Evolutionary conservation across 2,329 filamentous ascomycete genomes (phyloP).

Genomic region (Trichoderma hamatum): DNA sequence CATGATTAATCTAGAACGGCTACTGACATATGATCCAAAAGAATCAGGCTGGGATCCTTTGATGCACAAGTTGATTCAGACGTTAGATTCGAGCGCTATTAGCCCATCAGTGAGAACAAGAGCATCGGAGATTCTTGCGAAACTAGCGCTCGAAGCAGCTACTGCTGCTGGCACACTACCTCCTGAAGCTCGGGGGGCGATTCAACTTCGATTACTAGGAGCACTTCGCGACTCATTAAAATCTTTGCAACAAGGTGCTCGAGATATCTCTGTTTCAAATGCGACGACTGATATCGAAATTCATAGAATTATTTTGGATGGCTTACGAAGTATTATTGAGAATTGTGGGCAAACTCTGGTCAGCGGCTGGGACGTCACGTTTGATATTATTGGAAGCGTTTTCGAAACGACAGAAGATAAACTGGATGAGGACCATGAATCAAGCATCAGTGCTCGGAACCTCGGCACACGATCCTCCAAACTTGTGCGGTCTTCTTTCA

Average conservation of each 20-base stretch:
- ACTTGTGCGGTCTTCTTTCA: constrained; percentile 84
- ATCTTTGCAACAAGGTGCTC: constrained; percentile 56
- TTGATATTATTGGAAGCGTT: constrained; percentile 81
- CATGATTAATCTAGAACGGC: constrained; percentile 72
- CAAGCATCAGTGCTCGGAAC: constrained; percentile 37
- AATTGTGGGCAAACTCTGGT: constrained; percentile 83
- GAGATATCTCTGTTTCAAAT: constrained; percentile 58
- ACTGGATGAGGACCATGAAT: constrained; percentile 43
- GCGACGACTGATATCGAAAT: constrained; percentile 74
- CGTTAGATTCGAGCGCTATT: constrained; percentile 51
- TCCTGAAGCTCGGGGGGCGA: constrained; percentile 55
- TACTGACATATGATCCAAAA: constrained; percentile 67
- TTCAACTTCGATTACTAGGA: constrained; percentile 73
- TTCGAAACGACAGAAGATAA: constrained; percentile 57
- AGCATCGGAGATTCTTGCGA: constrained; percentile 67
- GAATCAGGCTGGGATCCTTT: constrained; percentile 78
- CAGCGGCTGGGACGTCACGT: constrained; percentile 82
- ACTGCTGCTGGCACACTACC: constrained; percentile 57
- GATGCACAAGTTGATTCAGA: constrained; percentile 55
- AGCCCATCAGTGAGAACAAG: constrained; percentile 58
- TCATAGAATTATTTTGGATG: constrained; percentile 77
- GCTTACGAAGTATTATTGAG: constrained; percentile 80
- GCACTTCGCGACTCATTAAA: constrained; percentile 64
- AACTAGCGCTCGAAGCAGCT: constrained; percentile 60
- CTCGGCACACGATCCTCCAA: constrained; percentile 66